Evolutionary conservation across 164 flowering plant species (phyloP).

Genomic region (Saururus chinensis): DNA sequence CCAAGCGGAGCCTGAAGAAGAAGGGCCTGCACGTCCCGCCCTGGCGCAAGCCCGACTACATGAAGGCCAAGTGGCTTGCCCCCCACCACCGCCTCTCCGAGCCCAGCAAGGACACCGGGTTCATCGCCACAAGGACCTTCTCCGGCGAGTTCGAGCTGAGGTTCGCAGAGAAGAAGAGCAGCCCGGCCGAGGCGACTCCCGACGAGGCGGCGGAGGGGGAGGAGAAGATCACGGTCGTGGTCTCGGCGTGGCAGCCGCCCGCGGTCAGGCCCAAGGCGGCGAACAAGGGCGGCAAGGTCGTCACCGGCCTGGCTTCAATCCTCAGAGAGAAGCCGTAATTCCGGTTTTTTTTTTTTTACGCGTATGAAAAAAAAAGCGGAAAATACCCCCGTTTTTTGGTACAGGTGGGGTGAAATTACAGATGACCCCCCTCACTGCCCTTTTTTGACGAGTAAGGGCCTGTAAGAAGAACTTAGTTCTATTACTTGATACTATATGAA

Average conservation of each 20-base stretch:
- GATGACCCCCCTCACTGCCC: neutral
- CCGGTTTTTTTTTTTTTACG: too few relatives aligned
- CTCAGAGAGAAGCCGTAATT: slow-evolving; percentile 20
- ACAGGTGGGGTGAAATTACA: neutral
- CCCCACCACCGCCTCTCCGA: slow-evolving; percentile 16
- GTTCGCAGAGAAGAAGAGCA: slow-evolving; percentile 7
- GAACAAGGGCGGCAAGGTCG: slow-evolving; percentile 29
- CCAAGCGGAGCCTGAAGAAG: slow-evolving; percentile 77
- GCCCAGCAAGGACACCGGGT: neutral
- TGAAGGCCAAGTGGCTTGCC: slow-evolving; percentile 74
- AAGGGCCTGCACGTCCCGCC: slow-evolving; percentile 84
- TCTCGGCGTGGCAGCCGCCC: slow-evolving; percentile 37
- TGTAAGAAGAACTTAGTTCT: neutral
- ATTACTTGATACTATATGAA: neutral
- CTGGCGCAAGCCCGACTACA: slow-evolving; percentile 72
- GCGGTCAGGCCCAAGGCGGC: slow-evolving; percentile 34
- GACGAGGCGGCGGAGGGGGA: slow-evolving; percentile 24
- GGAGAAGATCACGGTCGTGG: slow-evolving; percentile 15
- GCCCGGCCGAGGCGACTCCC: slow-evolving; percentile 5
- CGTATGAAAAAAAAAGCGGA: neutral
- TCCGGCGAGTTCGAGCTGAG: slow-evolving; percentile 16
- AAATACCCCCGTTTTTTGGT: neutral
- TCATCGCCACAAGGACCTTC: slow-evolving; percentile 6
- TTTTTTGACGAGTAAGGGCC: neutral
- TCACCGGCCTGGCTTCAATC: slow-evolving; percentile 61